A percentile compares a stretch with the other conserved stretches of the same genome.
Evolutionary conservation across 1,284 basidiomycete species (phyloP).

Genomic region (Cutaneotrichosporon cyanovorans): DNA sequence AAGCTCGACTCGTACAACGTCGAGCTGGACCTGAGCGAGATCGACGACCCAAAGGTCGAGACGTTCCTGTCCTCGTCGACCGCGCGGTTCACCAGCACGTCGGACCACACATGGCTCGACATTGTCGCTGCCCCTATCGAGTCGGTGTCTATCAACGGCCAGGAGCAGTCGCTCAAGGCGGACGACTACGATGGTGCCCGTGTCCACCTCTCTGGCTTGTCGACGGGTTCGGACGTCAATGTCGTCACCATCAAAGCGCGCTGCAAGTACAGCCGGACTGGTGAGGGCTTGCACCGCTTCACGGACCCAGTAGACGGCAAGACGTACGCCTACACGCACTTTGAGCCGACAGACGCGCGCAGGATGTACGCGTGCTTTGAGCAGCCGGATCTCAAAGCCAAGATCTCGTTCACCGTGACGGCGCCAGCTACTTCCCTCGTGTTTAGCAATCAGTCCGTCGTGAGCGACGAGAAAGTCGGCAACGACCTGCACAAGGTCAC

Average conservation of each 20-base stretch:
- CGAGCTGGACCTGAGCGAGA: slow-evolving; percentile 4
- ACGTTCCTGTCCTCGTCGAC: slow-evolving; percentile 3
- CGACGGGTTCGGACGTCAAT: background rate
- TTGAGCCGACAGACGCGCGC: slow-evolving; percentile 11
- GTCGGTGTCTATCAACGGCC: slow-evolving; percentile 2
- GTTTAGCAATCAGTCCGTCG: slow-evolving; percentile 10
- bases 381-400: slow-evolving; percentile 11
- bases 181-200: slow-evolving; percentile 10
- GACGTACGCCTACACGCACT: slow-evolving; percentile 11
- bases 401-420: slow-evolving; percentile 4
- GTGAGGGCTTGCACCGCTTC: slow-evolving; percentile 12
- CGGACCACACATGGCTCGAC: slow-evolving; percentile 6
- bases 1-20: slow-evolving; percentile 5
- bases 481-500: slow-evolving; percentile 1
- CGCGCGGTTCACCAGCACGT: background rate
- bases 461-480: background rate
- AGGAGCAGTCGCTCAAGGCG: background rate
- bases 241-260: slow-evolving; percentile 2
- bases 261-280: slow-evolving; percentile 8
- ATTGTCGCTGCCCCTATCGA: slow-evolving; percentile 6
- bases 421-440: background rate
- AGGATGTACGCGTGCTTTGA: slow-evolving; percentile 11
- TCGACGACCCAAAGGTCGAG: slow-evolving; percentile 5
- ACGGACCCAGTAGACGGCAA: slow-evolving; percentile 9
- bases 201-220: slow-evolving; percentile 4